Conservation (phyloP, 169 alveolate species). For the Cryptosporidium ubiquitum region DNA sequence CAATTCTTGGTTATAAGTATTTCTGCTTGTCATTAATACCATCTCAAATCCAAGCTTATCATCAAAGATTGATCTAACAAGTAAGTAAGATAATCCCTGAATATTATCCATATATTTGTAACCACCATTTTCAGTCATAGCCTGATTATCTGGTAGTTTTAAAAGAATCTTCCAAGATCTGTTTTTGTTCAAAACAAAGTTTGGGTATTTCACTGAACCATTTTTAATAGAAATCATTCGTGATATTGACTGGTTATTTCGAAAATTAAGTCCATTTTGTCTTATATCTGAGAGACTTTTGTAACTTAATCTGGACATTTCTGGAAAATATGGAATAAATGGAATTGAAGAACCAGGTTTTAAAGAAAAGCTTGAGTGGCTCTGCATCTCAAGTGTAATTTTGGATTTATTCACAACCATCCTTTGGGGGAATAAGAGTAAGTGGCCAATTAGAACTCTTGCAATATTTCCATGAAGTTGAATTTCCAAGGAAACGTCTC, state of each 20-base stretch:
- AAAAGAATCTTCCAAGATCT: conserved; percentile 45
- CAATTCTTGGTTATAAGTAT: not conserved
- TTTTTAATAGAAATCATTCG: conserved; percentile 1
- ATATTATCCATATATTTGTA: not conserved
- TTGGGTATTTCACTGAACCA: not conserved
- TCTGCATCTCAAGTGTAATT: not conserved
- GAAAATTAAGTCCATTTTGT: not conserved
- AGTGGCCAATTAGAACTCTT: conserved; percentile 18
- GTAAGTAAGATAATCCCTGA: not conserved
- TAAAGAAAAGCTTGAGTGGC: not conserved
- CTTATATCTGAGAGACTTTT: not conserved
- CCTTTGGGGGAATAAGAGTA: conserved; percentile 13
- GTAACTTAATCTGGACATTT: not conserved
- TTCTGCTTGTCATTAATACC: not conserved
- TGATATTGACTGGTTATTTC: not conserved
- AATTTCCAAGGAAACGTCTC: not conserved
- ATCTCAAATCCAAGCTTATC: conserved; percentile 50
- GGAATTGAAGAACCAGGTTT: conserved; percentile 9
- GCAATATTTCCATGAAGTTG: not conserved
- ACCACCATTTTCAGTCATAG: not conserved
- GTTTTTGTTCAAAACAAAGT: conserved; percentile 8
- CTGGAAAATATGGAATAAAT: conserved; percentile 5
- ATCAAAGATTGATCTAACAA: conserved; percentile 25
- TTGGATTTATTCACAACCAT: conserved; percentile 3
- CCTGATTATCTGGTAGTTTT: not conserved